Base-by-base conservation (phyloP, 2,329 filamentous ascomycete genomes). In the Trichoderma oligosporum region DNA sequence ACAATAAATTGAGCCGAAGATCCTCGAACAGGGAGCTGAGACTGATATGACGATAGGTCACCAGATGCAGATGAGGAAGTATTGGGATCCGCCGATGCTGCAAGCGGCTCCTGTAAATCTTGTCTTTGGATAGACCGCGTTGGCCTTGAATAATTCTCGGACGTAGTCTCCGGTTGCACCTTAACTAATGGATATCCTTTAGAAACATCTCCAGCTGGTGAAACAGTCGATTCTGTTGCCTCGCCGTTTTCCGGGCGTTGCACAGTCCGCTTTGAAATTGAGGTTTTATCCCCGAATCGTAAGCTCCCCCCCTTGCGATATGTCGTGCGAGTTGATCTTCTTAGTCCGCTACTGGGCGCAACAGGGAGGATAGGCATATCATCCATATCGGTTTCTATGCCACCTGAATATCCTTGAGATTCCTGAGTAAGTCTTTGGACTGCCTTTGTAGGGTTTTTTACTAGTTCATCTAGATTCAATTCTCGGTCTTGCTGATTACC, bases 301-400 rank as follows among this genome's bases (percentile, higher is more conserved):
- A 96, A 72, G 74, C 92, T 97, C 31, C 92, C 92, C 58, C 89
- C 80, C 65, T 85, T 90, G 65, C 92, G 81, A 71, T 97, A 97
- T 24, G 89, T 93, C 4, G 94, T 99, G 55, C 90, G 83, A 18
- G 91, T 99, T 11, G 94, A 97, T 61, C 94, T 84, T 64, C 94
- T 87, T 47, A 99, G 76, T 29, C 90, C 89, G 71, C 87, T 85
- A 3, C 90, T 90, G 1, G 85, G 85, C 18, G 87, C 85, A 57
- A 87, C 82, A 1, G 91, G 89, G 39, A 97, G 76, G 61, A 97
- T 96, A 6, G 92, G 91, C 76, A 88, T 86, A 68, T 97, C 93
- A 38, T 90, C 89, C 64, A 66, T 64, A 68, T 71, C 64, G 66
- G 72, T 62, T 66, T 79, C 72, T 52, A 74, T 67, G 65, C 74